phyloP scores from a whole-genome alignment of 192 early-diverging fungal genomes.

The Backusella westeae region DNA sequence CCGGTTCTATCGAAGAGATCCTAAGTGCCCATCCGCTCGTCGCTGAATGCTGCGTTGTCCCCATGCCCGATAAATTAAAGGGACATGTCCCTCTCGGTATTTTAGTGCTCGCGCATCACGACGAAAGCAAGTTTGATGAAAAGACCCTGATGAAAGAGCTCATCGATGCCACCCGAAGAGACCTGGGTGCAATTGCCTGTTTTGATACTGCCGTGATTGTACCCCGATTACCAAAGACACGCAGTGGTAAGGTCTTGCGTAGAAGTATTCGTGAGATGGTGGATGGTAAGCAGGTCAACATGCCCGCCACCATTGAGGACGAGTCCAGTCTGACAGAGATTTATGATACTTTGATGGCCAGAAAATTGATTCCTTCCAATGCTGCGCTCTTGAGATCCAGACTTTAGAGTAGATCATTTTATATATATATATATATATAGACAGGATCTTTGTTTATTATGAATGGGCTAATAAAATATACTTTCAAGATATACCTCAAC shows the following conservation, averaged over 20 bases:
- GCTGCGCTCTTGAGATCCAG: not conserved
- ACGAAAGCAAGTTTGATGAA: not conserved
- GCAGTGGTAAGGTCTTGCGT: constrained; percentile 82
- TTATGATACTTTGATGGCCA: constrained; percentile 23
- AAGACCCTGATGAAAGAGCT: constrained; percentile 47
- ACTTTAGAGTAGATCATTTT: not conserved
- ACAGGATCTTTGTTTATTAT: not conserved
- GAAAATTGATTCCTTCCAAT: not conserved
- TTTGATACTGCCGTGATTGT: constrained; percentile 71
- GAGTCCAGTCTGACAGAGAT: constrained; percentile 50
- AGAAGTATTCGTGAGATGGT: constrained; percentile 72
- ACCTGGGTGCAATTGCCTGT: constrained; percentile 83
- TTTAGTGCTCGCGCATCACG: constrained; percentile 46
- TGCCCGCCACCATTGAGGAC: constrained; percentile 86
- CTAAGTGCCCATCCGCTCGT: constrained; percentile 61
- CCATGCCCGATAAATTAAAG: constrained; percentile 63
- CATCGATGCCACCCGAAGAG: constrained; percentile 55
- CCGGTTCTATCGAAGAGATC: constrained; percentile 76
- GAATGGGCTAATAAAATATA: not conserved
- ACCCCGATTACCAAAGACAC: constrained; percentile 76
- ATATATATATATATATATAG: not conserved
- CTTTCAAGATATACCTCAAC: not conserved
- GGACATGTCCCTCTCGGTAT: constrained; percentile 68
- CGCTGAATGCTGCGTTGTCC: constrained; percentile 71
- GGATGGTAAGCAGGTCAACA: constrained; percentile 57